phyloP scores from a whole-genome alignment of 116 monocot species.

The Phalaenopsis hybrid region DNA sequence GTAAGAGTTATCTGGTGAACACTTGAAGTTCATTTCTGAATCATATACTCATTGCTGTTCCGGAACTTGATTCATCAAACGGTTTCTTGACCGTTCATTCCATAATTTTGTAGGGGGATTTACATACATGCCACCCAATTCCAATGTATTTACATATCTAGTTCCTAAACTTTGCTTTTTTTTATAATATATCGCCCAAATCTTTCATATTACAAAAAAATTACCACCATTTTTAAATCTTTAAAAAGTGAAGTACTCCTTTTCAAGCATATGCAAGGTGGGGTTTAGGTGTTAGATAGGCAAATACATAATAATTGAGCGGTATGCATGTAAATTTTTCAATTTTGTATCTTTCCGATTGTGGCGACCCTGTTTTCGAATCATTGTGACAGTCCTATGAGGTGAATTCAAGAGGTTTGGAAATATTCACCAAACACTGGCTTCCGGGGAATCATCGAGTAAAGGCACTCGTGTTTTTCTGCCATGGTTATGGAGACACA shows the following conservation, averaged over 20 bases:
- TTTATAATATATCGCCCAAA: too few relatives aligned
- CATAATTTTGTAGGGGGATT: too few relatives aligned
- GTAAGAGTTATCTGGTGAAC: neutral
- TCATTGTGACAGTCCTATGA: constrained; percentile 46
- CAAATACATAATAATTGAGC: too few relatives aligned
- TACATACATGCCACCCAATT: too few relatives aligned
- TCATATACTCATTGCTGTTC: neutral
- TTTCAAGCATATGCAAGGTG: too few relatives aligned
- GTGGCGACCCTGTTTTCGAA: neutral
- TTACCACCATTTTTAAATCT: too few relatives aligned
- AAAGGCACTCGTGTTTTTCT: constrained; percentile 73
- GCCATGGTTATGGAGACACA: constrained; percentile 98
- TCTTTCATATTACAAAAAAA: too few relatives aligned
- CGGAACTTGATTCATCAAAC: neutral
- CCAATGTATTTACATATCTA: too few relatives aligned
- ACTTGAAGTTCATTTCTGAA: neutral
- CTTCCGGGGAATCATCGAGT: constrained; percentile 37
- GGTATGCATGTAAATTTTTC: too few relatives aligned
- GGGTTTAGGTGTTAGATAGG: too few relatives aligned
- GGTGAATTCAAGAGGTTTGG: constrained; percentile 75
- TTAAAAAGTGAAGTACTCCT: too few relatives aligned
- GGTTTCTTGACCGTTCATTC: neutral
- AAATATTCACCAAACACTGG: constrained; percentile 86
- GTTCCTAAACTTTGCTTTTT: too few relatives aligned
- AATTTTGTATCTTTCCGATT: neutral